phyloP scores from a whole-genome alignment of 2,329 filamentous ascomycete genomes.

The Sporothrix pseudoabietina region DNA sequence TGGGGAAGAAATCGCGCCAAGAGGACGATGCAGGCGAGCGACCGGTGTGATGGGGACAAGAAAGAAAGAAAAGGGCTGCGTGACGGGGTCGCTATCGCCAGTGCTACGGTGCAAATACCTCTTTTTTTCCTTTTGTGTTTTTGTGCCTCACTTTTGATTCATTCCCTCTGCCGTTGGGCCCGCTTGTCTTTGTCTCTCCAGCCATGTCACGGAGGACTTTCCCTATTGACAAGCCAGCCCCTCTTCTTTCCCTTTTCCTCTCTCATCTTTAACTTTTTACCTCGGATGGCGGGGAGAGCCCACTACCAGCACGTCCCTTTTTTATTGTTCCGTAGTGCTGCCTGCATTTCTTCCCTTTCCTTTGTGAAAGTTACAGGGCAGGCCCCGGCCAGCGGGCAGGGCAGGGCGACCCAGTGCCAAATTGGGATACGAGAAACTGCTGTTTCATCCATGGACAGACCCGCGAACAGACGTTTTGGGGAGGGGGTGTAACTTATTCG shows the following conservation, averaged over 20 bases:
- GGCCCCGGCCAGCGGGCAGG: slow-evolving; percentile 9
- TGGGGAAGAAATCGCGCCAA: neutral
- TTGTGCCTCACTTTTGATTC: neutral
- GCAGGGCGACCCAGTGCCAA: slow-evolving; percentile 38
- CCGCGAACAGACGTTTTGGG: slow-evolving; percentile 31
- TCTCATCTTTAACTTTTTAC: neutral
- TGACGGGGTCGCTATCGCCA: slow-evolving; percentile 2
- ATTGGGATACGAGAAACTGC: slow-evolving; percentile 51
- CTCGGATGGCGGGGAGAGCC: neutral
- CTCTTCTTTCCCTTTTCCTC: neutral
- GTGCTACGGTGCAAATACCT: neutral
- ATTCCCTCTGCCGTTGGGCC: neutral
- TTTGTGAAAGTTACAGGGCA: slow-evolving; percentile 9
- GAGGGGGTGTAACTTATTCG: slow-evolving; percentile 23
- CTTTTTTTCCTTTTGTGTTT: neutral
- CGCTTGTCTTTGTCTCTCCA: neutral
- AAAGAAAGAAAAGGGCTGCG: neutral
- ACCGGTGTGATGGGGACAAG: neutral
- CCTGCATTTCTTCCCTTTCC: neutral
- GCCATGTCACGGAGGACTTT: neutral
- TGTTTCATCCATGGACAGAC: slow-evolving; percentile 46
- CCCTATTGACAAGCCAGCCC: neutral
- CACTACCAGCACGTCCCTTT: slow-evolving; percentile 9
- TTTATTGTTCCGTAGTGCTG: neutral
- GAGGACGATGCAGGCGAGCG: slow-evolving; percentile 12